Evolutionary conservation across 192 early-diverging fungal genomes (phyloP).

Genomic region (Rhizophagus sp.): DNA sequence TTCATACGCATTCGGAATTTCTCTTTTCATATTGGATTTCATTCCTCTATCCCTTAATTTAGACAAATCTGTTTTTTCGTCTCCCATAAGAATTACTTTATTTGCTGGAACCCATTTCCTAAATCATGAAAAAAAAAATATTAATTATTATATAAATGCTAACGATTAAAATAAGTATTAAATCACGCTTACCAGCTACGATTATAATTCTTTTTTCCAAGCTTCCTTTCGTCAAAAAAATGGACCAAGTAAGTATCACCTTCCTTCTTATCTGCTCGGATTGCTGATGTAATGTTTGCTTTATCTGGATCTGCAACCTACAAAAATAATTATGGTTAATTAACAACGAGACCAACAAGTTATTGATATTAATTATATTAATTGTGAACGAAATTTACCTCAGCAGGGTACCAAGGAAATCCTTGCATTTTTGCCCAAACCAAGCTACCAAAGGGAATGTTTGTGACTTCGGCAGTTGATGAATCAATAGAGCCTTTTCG

Average conservation of each 20-base stretch:
- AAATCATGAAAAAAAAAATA: not conserved
- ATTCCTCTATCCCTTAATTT: constrained; percentile 27
- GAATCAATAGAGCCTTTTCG: constrained; percentile 5
- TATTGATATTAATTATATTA: not conserved
- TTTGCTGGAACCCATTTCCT: constrained; percentile 32
- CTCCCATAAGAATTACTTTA: constrained; percentile 24
- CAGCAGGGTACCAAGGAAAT: constrained; percentile 56
- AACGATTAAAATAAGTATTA: not conserved
- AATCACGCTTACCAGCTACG: constrained; percentile 21
- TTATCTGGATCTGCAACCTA: constrained; percentile 48
- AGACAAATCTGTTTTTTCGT: constrained; percentile 16
- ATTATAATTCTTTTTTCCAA: constrained; percentile 5
- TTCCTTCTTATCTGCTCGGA: constrained; percentile 32
- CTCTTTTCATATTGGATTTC: constrained; percentile 24
- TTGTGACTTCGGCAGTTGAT: not conserved
- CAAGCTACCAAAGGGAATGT: constrained; percentile 32
- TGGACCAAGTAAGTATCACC: constrained; percentile 35
- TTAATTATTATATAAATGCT: not conserved
- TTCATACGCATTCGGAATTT: constrained; percentile 25
- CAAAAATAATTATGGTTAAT: not conserved
- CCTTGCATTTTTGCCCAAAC: constrained; percentile 59
- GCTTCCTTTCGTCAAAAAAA: constrained; percentile 38
- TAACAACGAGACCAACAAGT: not conserved
- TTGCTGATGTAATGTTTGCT: constrained; percentile 35
- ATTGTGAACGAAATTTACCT: constrained; percentile 34